Conservation (phyloP, 2,329 filamentous ascomycete genomes). For the Eurotiales sp. region DNA sequence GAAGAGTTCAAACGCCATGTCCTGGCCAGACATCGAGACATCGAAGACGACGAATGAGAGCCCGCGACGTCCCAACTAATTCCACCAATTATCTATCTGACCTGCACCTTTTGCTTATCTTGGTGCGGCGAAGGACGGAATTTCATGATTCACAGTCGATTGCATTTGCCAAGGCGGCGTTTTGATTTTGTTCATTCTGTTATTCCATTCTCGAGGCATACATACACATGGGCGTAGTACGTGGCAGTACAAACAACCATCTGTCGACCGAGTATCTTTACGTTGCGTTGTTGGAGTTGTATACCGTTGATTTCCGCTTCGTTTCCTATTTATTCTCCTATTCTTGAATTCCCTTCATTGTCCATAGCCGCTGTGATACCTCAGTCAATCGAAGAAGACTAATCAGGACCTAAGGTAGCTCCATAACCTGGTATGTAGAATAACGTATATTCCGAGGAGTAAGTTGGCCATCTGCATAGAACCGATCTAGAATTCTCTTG, state of each 20-base stretch:
- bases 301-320: not conserved
- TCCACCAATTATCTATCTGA: not conserved
- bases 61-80: not conserved
- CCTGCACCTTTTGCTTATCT: not conserved
- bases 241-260: not conserved
- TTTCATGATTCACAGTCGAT: not conserved
- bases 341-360: not conserved
- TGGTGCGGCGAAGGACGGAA: not conserved
- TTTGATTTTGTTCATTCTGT: not conserved
- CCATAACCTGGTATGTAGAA: too few relatives aligned
- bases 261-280: not conserved
- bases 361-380: not conserved
- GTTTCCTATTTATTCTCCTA: not conserved
- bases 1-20: slow-evolving; percentile 79
- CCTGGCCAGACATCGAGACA: slow-evolving; percentile 59
- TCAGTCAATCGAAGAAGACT: not conserved
- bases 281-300: slow-evolving; percentile 8
- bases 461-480: too few relatives aligned
- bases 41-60: slow-evolving; percentile 44
- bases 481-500: too few relatives aligned
- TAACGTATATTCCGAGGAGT: too few relatives aligned
- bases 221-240: not conserved
- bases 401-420: not conserved
- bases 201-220: not conserved
- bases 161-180: slow-evolving; percentile 7